A percentile compares a stretch with the other conserved stretches of the same genome.
These are phyloP conservation scores for Catenaria anguillulae DNA, from an alignment of 371 early-diverging fungal species.

Conservation along the genomic window DNA sequence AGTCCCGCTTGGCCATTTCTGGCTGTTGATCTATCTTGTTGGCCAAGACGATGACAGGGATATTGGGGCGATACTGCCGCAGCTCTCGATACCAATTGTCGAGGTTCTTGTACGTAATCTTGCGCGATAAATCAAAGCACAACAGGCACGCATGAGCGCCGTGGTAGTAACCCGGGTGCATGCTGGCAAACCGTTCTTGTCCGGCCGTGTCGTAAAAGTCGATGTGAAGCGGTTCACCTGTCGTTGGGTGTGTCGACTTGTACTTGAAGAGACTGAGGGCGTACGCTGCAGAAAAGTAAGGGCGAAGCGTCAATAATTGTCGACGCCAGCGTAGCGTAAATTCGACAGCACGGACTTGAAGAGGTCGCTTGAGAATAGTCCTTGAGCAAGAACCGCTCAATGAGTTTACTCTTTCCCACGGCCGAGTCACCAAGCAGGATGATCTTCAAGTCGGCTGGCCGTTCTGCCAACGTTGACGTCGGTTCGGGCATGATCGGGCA, in stretches of 20 bases:
- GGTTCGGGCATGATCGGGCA: conserved; percentile 5
- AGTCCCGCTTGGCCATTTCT: conserved; percentile 22
- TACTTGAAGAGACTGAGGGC: conserved; percentile 32
- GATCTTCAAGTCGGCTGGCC: conserved; percentile 19
- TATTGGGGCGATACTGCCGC: conserved; percentile 16
- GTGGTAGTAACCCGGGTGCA: conserved; percentile 42
- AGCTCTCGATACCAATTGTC: conserved; percentile 35
- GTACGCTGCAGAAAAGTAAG: conserved; percentile 19
- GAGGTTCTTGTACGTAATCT: conserved; percentile 37
- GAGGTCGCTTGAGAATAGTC: conserved; percentile 28
- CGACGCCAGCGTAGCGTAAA: too few relatives aligned
- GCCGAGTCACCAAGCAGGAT: conserved; percentile 45
- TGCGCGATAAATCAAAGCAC: conserved; percentile 35
- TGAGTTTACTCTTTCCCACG: conserved; percentile 48
- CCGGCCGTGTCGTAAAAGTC: conserved; percentile 55
- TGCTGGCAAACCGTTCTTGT: conserved; percentile 44
- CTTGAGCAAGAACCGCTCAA: conserved; percentile 33
- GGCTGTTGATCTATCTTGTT: conserved; percentile 38
- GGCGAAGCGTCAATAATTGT: too few relatives aligned
- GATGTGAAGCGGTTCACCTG: conserved; percentile 21
- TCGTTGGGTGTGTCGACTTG: conserved; percentile 16
- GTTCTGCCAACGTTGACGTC: too few relatives aligned
- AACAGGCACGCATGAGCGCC: conserved; percentile 15
- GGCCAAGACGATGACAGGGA: conserved; percentile 30
- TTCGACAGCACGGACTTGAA: conserved; percentile 13